Conservation (phyloP, 768 basidiomycete genomes). For the Leucocoprinus birnbaumii region DNA sequence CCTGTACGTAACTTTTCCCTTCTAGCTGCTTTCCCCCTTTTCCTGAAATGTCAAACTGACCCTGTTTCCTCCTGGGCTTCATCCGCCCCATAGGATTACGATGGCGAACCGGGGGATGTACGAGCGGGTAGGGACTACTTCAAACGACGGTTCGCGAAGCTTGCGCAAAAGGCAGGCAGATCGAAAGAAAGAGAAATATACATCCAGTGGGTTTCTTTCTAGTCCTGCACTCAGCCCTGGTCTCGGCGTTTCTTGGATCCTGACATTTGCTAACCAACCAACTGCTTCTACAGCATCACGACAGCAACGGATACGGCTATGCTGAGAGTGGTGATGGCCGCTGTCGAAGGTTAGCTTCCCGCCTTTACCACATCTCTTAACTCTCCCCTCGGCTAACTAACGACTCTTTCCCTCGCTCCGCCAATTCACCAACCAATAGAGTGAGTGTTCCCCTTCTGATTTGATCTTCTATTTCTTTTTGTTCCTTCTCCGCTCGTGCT, state of each 20-base stretch:
- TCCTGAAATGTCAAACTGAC: neutral
- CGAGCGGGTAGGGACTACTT: conserved; percentile 87
- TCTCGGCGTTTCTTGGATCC: neutral
- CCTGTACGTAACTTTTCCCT: conserved; percentile 46
- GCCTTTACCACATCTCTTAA: neutral
- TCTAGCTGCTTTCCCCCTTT: neutral
- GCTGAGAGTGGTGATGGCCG: conserved; percentile 91
- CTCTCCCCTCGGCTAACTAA: conserved; percentile 42
- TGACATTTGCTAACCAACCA: conserved; percentile 9
- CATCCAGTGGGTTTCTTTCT: conserved; percentile 67
- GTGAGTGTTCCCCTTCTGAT: conserved; percentile 16
- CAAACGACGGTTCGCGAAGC: conserved; percentile 75
- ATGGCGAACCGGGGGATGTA: conserved; percentile 72
- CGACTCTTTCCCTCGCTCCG: conserved; percentile 20
- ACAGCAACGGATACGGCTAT: conserved; percentile 89
- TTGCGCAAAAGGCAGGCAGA: conserved; percentile 83
- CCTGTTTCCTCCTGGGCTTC: no score
- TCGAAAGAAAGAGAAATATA: conserved; percentile 90
- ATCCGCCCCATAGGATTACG: conserved; percentile 64
- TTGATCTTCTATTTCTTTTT: conserved; percentile 19
- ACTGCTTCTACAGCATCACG: conserved; percentile 55
- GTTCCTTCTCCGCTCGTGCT: conserved; percentile 16
- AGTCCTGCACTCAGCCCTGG: neutral
- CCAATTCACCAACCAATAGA: conserved; percentile 9
- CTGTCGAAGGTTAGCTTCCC: conserved; percentile 77